Evolutionary conservation across 2,329 filamentous ascomycete genomes (phyloP).

Genomic region (Pseudogymnoascus verrucosus): DNA sequence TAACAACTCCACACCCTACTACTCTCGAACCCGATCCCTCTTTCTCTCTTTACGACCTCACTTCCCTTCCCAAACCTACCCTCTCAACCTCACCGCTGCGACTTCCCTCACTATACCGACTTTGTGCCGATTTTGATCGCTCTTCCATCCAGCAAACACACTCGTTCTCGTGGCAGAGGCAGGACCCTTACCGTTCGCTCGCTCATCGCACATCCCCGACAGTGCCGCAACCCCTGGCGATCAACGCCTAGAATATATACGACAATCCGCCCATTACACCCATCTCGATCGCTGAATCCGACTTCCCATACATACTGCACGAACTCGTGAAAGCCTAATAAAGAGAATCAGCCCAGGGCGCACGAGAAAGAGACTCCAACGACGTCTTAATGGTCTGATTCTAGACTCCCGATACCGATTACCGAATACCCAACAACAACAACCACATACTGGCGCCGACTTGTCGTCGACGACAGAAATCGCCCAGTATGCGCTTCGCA

Average conservation of each 20-base stretch:
- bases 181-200: background rate
- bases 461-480: background rate
- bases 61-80: background rate
- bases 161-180: background rate
- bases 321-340: background rate
- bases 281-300: background rate
- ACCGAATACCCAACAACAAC: background rate
- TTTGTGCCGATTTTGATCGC: background rate
- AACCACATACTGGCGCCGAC: background rate
- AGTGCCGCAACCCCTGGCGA: background rate
- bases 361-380: background rate
- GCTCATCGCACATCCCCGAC: background rate
- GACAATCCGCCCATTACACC: background rate
- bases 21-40: background rate
- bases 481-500: conserved; percentile 9
- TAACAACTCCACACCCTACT: background rate
- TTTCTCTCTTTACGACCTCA: background rate
- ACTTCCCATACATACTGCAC: background rate
- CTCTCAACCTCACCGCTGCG: background rate
- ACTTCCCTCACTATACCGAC: background rate
- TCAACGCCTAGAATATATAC: background rate
- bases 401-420: background rate
- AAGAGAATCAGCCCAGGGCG: background rate
- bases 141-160: background rate
- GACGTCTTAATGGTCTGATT: conserved; percentile 3